Evolutionary conservation across 2,329 filamentous ascomycete genomes (phyloP).

Genomic region (Phoma herbarum): DNA sequence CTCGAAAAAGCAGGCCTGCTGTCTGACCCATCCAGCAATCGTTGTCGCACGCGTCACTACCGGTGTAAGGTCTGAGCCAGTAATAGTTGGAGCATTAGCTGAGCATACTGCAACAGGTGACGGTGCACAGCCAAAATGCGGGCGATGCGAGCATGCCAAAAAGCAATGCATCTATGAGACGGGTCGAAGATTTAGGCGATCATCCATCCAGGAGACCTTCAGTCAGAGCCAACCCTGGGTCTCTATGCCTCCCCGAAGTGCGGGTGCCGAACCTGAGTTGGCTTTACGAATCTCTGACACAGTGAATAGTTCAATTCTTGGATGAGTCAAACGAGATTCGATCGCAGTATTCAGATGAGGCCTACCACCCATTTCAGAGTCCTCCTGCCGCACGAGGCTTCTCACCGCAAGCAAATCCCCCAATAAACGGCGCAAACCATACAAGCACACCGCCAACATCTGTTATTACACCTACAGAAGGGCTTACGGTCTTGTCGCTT

Average conservation of each 20-base stretch:
- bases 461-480: conserved; percentile 39
- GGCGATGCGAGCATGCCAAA: conserved; percentile 44
- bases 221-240: conserved; percentile 48
- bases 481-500: conserved; percentile 45
- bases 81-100: conserved; percentile 18
- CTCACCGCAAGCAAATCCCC: conserved; percentile 22
- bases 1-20: conserved; percentile 6
- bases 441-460: conserved; percentile 30
- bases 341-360: conserved; percentile 41
- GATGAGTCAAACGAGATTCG: conserved; percentile 48
- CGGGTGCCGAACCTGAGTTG: not conserved
- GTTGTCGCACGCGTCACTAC: conserved; percentile 51
- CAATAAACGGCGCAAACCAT: conserved; percentile 26
- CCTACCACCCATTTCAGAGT: conserved; percentile 26
- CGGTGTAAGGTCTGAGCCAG: conserved; percentile 36
- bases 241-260: conserved; percentile 47
- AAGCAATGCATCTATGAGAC: conserved; percentile 49
- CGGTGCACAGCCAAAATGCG: conserved; percentile 46
- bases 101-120: conserved; percentile 40
- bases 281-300: conserved; percentile 20
- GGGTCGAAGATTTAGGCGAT: conserved; percentile 47
- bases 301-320: conserved; percentile 44
- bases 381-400: conserved; percentile 23
- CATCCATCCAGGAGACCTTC: conserved; percentile 45
- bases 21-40: conserved; percentile 42